Evolutionary conservation across 345 rosid species (phyloP), one percentile per base, ranked within the genome.

Genomic region (Gossypium sturtianum): DNA sequence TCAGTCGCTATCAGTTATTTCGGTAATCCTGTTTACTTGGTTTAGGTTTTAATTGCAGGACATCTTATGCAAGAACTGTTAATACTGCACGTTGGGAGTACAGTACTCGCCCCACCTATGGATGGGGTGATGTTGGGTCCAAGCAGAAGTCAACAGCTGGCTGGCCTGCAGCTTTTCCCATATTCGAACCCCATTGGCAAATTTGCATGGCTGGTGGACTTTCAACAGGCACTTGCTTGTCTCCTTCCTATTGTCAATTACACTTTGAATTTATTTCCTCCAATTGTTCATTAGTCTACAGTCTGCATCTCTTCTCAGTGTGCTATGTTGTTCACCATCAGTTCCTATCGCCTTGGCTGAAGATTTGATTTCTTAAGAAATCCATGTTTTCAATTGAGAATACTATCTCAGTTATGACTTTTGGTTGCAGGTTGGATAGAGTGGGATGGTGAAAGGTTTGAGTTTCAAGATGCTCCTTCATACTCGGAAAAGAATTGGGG

Each of bases 111-210:
- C 97, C 97, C 77, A 76, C 91, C 75, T 92, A 86, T 71, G 98
- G 98, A 71, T 94, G 98, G 98, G 97, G 98, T 74, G 74, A 89
- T 89, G 95, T 85, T 75, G 90, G 88, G 68, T 78, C 85, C 51
- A 81, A 82, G 70, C 98, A 92, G 84, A 91, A 89, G 85, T 87
- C 98, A 16, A 88, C 98, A 15, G 98, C 98, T 13, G 97, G 98
- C 69, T 94, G 98, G 98, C 90, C 86, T 75, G 98, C 98, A 22
- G 98, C 89, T 76, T 88, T 94, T 81, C 97, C 98, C 72, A 89
- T 94, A 70, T 94, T 94, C 74, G 98, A 94, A 87, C 98, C 98
- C 73, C 98, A 94, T 71, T 94, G 98, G 98, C 98, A 94, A 88
- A 78, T 91, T 77, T 92, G 98, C 90, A 89, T 94, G 97, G 98